Percentiles rank a stretch among this genome's conserved stretches.
phyloP scores from a whole-genome alignment of 768 basidiomycete genomes.

The Trametes punicea region DNA sequence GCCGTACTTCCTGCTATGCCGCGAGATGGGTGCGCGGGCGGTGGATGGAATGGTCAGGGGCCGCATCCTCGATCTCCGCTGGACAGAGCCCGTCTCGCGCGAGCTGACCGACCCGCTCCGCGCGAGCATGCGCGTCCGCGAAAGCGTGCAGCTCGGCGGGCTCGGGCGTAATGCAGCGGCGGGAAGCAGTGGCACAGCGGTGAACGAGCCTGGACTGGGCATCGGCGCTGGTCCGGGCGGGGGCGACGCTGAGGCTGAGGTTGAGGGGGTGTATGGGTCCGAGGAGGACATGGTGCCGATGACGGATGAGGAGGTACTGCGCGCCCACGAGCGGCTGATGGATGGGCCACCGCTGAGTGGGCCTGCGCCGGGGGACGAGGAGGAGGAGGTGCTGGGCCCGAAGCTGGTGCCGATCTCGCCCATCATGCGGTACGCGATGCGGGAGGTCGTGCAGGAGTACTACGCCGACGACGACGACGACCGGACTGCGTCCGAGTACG shows the following conservation, averaged over 20 bases:
- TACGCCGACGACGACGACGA: constrained; percentile 77
- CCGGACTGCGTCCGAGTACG: constrained; percentile 73
- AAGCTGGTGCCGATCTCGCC: constrained; percentile 75
- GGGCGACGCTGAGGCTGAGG: background rate
- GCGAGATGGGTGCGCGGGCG: constrained; percentile 78
- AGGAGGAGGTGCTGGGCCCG: constrained; percentile 63
- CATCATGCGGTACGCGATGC: constrained; percentile 82
- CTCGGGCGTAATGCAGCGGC: constrained; percentile 17
- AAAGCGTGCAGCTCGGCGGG: constrained; percentile 22
- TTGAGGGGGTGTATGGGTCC: constrained; percentile 32
- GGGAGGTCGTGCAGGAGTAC: constrained; percentile 79
- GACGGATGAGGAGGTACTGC: constrained; percentile 43
- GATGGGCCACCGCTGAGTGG: constrained; percentile 41
- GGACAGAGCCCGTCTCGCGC: constrained; percentile 67
- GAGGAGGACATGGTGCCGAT: constrained; percentile 50
- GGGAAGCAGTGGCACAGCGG: constrained; percentile 41
- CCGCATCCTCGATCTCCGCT: constrained; percentile 68
- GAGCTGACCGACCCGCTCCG: constrained; percentile 40
- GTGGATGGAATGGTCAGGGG: constrained; percentile 86
- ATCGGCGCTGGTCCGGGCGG: background rate
- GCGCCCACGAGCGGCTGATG: constrained; percentile 37
- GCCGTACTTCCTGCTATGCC: constrained; percentile 77
- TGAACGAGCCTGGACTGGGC: constrained; percentile 22
- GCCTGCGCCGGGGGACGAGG: constrained; percentile 38
- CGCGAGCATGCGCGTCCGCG: constrained; percentile 20